Base-by-base conservation (phyloP, 2,329 filamentous ascomycete genomes). In the Phyllosticta citriasiana region DNA sequence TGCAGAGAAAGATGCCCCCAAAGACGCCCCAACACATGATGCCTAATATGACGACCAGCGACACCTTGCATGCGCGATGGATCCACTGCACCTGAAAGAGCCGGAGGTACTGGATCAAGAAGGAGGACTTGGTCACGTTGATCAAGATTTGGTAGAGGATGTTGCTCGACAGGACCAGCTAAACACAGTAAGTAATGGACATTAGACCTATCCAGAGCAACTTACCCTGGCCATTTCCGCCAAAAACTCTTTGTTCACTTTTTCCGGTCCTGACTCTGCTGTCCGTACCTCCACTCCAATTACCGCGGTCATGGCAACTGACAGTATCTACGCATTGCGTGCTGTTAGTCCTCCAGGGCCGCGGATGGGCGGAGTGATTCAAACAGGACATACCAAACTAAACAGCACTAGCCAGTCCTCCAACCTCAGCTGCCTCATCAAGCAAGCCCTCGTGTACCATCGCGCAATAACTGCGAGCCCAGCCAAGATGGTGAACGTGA, bases 1-100 rank as follows among this genome's bases (percentile, higher is more conserved):
- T 64, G 63, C 72, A 74, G 9, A 72, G 60, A 56, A 73, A 71
- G 35, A 74, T 67, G 55, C 67, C 72, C n/a, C 68, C 68, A 57
- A 72, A 65, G 16, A 72, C 57, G 7, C 68, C 66, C 70, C 70
- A 73, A 7, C 65, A 57, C 10, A 70, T 71, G 51, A 66, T 70
- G 5, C 65, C 55, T 1, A 63, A 25, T 8, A 71, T 66, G 16
- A 74, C 33, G 19, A 64, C 66, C 30, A 74, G 61, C n/a, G 71
- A 35, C 47, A 65, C 62, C 53, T 62, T 68, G 65, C 71, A 73
- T 12, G 63, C 63, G 50, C 66, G 65, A 7, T 67, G 70, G 40
- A 71, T 69, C 3, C 67, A 68, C 14, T 71, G 64, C 35, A 71
- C 72, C 24, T 73, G 71, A 10, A 70, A 61, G 27, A 73, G 64